Evolutionary conservation across 139 green algal genomes (phyloP).

Genomic region (Closterium sp.): DNA sequence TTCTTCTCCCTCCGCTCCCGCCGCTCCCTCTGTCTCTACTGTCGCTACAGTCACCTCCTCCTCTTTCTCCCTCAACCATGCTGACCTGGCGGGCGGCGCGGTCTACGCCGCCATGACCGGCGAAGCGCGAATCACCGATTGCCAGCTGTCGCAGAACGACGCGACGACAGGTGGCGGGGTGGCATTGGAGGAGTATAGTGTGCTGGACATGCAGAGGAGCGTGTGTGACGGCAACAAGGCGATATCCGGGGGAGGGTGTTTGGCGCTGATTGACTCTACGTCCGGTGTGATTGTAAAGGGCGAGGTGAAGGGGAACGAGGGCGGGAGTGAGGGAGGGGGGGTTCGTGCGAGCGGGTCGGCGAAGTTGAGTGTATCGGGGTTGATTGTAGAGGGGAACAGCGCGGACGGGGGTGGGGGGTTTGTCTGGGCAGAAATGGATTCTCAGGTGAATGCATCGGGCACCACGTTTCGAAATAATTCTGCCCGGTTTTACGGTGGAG

Average conservation of each 20-base stretch:
- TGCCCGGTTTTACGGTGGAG: background rate
- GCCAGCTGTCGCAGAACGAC: background rate
- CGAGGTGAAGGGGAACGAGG: background rate
- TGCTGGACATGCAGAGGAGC: background rate
- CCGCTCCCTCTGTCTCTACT: background rate
- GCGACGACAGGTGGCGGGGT: background rate
- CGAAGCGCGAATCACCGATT: background rate
- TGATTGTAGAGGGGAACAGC: background rate
- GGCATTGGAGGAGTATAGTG: background rate
- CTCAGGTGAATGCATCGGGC: background rate
- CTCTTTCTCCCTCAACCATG: background rate
- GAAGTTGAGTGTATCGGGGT: background rate
- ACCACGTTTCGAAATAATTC: background rate
- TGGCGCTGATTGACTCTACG: background rate
- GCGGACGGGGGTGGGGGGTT: background rate
- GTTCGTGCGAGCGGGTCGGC: background rate
- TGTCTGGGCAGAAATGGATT: background rate
- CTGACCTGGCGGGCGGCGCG: background rate
- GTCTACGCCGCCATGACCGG: background rate
- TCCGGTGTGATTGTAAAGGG: background rate
- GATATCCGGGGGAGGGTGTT: background rate
- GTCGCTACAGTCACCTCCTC: background rate
- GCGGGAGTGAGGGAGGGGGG: background rate
- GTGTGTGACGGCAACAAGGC: background rate
- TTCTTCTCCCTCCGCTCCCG: background rate